Conservation (phyloP, 2,329 filamentous ascomycete genomes). For the Colletotrichum sojae region DNA sequence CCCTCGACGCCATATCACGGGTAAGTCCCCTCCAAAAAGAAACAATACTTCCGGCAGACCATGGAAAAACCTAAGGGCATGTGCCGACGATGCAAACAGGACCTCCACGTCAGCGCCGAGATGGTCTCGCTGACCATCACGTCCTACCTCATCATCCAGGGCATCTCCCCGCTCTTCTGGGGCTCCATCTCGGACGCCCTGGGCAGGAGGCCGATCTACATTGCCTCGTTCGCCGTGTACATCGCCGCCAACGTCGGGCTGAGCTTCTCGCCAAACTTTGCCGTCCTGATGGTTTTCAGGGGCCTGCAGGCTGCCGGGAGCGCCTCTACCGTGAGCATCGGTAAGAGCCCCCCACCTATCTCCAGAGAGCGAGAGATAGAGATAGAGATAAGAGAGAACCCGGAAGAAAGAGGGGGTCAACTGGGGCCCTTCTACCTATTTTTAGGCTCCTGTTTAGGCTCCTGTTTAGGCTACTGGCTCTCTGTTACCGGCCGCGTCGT, state of each 20-base stretch:
- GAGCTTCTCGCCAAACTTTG: constrained; percentile 59
- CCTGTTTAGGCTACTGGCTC: too few relatives aligned
- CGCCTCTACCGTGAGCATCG: constrained; percentile 63
- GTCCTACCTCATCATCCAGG: constrained; percentile 66
- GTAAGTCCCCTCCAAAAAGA: constrained; percentile 44
- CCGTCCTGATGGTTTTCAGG: constrained; percentile 59
- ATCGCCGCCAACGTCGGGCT: constrained; percentile 62
- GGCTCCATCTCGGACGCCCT: constrained; percentile 62
- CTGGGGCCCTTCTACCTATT: too few relatives aligned
- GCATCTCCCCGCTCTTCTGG: constrained; percentile 63
- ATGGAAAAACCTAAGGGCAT: background rate
- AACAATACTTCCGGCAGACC: too few relatives aligned
- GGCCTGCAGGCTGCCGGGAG: constrained; percentile 63
- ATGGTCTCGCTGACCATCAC: constrained; percentile 58
- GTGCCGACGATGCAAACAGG: constrained; percentile 33
- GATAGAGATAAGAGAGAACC: background rate
- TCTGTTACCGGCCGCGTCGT: background rate
- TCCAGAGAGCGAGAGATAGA: background rate
- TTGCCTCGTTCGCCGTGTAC: constrained; percentile 62
- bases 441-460: too few relatives aligned
- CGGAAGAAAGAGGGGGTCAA: too few relatives aligned
- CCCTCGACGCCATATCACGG: constrained; percentile 54
- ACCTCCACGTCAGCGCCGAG: constrained; percentile 48
- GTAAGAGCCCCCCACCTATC: constrained; percentile 45
- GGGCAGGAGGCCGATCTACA: constrained; percentile 61